Conservation (phyloP, 2,329 filamentous ascomycete species). For the Exophiala dermatitidis region DNA sequence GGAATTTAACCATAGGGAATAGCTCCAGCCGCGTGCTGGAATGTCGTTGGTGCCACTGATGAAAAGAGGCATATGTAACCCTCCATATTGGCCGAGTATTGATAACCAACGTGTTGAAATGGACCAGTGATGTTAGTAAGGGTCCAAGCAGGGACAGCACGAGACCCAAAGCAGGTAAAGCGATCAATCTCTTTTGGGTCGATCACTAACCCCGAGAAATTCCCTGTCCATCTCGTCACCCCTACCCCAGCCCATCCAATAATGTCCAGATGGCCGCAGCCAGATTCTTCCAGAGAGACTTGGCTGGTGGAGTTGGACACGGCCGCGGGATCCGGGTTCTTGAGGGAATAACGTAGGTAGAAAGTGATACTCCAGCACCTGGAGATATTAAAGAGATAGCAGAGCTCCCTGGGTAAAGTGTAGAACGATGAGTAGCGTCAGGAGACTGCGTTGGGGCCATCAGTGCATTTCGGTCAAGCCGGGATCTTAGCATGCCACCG, state of each 20-base stretch:
- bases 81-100: neutral
- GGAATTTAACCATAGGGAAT: neutral
- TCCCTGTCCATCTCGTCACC: neutral
- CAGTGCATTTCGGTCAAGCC: neutral
- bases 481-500: neutral
- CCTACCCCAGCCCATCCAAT: neutral
- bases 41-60: neutral
- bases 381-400: slow-evolving; percentile 1
- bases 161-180: neutral
- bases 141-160: too few species aligned
- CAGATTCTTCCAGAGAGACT: neutral
- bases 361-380: neutral
- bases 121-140: too few species aligned
- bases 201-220: neutral
- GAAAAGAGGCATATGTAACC: neutral
- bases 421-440: neutral
- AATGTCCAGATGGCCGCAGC: neutral
- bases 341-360: neutral
- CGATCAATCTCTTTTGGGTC: neutral
- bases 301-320: neutral
- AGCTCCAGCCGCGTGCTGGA: neutral
- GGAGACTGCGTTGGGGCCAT: neutral
- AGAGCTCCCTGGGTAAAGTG: neutral
- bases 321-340: neutral
- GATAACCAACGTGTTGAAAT: neutral